Conservation (phyloP, 805 yeast species). For the Starmerella floris region DNA sequence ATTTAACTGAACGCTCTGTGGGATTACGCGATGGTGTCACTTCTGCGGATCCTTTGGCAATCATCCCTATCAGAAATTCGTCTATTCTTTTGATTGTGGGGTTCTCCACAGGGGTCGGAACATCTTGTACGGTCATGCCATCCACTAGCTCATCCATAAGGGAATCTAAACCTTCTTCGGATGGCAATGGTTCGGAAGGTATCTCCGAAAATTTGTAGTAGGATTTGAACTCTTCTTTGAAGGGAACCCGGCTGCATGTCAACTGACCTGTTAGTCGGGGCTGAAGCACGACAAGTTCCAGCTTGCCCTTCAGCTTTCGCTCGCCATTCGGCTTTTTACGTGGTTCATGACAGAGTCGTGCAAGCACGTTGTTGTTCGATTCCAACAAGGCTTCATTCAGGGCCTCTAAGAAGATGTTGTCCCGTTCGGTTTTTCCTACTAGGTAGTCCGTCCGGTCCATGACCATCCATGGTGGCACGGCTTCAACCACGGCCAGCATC, state of each 20-base stretch:
- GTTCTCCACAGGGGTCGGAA: conserved; percentile 2
- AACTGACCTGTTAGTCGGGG: conserved; percentile 12
- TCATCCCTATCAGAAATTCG: conserved; percentile 1
- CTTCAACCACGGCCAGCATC: conserved; percentile 16
- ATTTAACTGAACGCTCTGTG: too few species aligned
- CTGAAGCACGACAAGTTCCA: conserved; percentile 14
- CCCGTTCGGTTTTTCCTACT: neutral
- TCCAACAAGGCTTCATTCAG: conserved; percentile 10
- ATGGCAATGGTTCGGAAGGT: conserved; percentile 5
- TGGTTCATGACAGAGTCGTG: conserved; percentile 14
- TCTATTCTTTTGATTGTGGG: conserved; percentile 3
- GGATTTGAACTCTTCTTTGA: conserved; percentile 14
- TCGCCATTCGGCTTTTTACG: neutral
- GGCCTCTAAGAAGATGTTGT: conserved; percentile 9
- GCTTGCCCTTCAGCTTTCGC: conserved; percentile 7
- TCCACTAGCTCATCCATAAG: conserved; percentile 14
- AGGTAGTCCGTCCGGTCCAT: conserved; percentile 9
- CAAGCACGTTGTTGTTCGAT: conserved; percentile 14
- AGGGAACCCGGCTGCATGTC: conserved; percentile 16
- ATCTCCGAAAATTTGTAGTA: conserved; percentile 10
- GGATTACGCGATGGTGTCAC: conserved; percentile 4
- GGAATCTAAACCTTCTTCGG: conserved; percentile 7
- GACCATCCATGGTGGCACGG: conserved; percentile 16
- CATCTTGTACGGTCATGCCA: conserved; percentile 3
- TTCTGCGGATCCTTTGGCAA: conserved; percentile 6